Base-by-base conservation (phyloP, 371 early-diverging fungal genomes). In the Haplosporangium sp. region DNA sequence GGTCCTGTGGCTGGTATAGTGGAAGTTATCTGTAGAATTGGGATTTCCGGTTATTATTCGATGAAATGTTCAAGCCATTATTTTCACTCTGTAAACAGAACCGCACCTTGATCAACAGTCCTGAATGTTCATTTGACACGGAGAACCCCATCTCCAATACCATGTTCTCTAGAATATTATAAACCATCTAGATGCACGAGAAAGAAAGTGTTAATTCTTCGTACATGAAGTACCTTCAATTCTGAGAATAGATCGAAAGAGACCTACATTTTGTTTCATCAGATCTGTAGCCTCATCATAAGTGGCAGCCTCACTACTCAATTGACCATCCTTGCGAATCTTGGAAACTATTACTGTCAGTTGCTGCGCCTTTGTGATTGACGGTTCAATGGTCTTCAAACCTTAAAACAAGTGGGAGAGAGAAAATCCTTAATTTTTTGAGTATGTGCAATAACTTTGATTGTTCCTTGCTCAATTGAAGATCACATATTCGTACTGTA, bases 1-100 rank as follows among this genome's bases (percentile, higher is more conserved):
- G 84, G 86, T 19, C 52, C 68, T n/a, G 76, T 53, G 0, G 71
- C 59, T 13, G 88, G 88, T 13, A 62, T 37, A 1, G 78, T 73
- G 0, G 83, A 82, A 13, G 75, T 50, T 20, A 89, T 64, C 83
- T 85, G n/a, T 3, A n/a, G 1, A 1, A 11, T n/a, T 19, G n/a
- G 40, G 39, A 13, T 13, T 3, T 45, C 5, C 6, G 34, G 34
- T 55, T 35, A 55, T 20, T 7, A 50, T 0, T 5, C 50, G n/a
- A n/a, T 15, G 4, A 20, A 61, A 4, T n/a, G 45, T 35, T 4
- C 27, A 4, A 45, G 9, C 7, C 7, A 9, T 19, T 34, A 27
- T 55, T 55, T 4, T 6, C 0, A 27, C 34, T 27, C 27, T 27
- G 27, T 27, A 55, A n/a, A 34, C 19, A 34, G 15, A 19, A 17